phyloP scores from a whole-genome alignment of 202 grass and related monocot genomes.

The Panicum hallii region DNA sequence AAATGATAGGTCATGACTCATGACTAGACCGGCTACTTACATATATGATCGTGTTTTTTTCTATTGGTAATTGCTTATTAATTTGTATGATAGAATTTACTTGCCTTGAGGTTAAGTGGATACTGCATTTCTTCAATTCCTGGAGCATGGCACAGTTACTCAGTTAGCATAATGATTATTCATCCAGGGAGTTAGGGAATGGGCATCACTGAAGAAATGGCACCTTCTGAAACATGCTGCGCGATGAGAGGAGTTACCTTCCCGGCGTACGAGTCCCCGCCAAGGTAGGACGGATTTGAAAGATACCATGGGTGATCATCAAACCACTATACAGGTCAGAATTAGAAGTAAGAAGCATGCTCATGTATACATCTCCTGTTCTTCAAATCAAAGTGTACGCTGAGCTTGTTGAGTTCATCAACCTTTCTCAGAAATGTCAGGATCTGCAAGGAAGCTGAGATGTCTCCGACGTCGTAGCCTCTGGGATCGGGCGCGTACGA shows the following conservation, averaged over 20 bases:
- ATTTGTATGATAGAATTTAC: not conserved
- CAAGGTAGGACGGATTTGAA: constrained; percentile 63
- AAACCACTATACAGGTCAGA: constrained; percentile 52
- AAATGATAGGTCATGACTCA: too few relatives aligned
- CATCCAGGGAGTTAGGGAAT: not conserved
- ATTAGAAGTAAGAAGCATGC: not conserved
- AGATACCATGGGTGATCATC: constrained; percentile 46
- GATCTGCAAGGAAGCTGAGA: constrained; percentile 47
- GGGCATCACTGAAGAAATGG: not conserved
- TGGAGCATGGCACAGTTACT: constrained; percentile 3
- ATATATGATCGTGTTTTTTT: not conserved
- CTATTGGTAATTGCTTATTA: not conserved
- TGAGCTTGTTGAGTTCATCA: not conserved
- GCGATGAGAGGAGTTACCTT: constrained; percentile 53
- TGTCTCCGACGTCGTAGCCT: constrained; percentile 52
- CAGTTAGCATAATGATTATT: not conserved
- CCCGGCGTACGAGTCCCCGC: constrained; percentile 64
- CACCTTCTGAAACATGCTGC: constrained; percentile 52
- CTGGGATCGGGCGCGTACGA: constrained; percentile 42
- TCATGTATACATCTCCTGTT: not conserved
- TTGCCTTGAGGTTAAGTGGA: constrained; percentile 57
- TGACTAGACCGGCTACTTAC: too few relatives aligned
- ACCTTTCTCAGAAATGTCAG: constrained; percentile 59
- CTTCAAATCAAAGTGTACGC: not conserved
- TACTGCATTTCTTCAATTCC: constrained; percentile 42